Conservation (phyloP, 176 grass and related monocot species). For the Aegilops sharonensis region DNA sequence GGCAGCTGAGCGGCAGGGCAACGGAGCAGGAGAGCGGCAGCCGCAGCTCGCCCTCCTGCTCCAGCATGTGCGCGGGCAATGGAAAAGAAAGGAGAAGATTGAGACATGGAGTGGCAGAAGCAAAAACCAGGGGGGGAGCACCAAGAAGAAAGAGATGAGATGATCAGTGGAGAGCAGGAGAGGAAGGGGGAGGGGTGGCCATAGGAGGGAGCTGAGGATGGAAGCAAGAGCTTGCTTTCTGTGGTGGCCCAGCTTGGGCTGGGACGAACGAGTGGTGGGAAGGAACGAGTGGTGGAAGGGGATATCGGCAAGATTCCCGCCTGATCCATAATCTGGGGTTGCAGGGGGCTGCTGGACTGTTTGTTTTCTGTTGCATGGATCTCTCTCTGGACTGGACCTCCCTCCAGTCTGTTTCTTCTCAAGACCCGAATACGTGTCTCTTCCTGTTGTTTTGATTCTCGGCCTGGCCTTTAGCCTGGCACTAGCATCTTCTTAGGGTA, state of each 20-base stretch:
- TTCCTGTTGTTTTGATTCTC: conserved; percentile 36
- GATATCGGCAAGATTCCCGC: conserved; percentile 54
- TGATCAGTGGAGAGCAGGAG: conserved; percentile 42
- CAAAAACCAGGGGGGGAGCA: background rate
- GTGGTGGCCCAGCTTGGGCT: conserved; percentile 34
- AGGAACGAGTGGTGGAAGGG: conserved; percentile 60
- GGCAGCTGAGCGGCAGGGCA: conserved; percentile 33
- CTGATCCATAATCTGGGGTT: conserved; percentile 63
- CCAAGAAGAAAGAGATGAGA: conserved; percentile 11
- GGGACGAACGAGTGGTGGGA: conserved; percentile 47
- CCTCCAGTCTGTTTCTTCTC: conserved; percentile 1
- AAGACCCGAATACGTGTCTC: conserved; percentile 7
- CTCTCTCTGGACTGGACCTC: background rate
- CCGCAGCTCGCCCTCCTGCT: conserved; percentile 43
- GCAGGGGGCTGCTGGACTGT: conserved; percentile 29
- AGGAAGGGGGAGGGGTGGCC: conserved; percentile 37
- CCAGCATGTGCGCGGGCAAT: conserved; percentile 40
- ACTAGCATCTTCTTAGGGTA: background rate
- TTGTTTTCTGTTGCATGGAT: conserved; percentile 34
- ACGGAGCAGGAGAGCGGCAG: conserved; percentile 51
- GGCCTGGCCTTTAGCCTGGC: conserved; percentile 4
- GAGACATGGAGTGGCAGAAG: conserved; percentile 54
- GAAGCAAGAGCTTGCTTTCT: conserved; percentile 29
- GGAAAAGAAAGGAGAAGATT: conserved; percentile 71
- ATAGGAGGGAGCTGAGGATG: conserved; percentile 37